Evolutionary conservation across 148 eudicot genomes (phyloP), one percentile per base, ranked within the genome.

Genomic region (Hydrangea macrophylla): DNA sequence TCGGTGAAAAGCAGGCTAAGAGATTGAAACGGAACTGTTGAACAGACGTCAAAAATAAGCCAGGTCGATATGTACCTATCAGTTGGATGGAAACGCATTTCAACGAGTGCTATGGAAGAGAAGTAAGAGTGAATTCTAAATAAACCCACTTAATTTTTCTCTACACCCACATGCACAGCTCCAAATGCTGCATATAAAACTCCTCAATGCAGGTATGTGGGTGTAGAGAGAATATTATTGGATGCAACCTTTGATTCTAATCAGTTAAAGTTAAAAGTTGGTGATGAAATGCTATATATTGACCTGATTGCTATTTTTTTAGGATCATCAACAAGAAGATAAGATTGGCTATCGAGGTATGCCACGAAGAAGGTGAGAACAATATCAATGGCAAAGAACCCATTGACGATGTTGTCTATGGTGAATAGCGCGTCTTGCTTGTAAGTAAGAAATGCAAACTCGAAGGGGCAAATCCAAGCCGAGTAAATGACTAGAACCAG

Each of bases 321-420:
- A 9, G 83, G 99, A 64, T 91, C 75, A 66, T 91, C 97, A 45
- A 88, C 74, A 4, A 94, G 86, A 27, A 94, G 85, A 80, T 88
- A 87, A 27, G 93, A 74, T 7, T 78, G 76, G 23, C 63, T 73
- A 65, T 94, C 93, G 1, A 91, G 80, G 65, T 89, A 91, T 9
- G 99, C 99, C 58, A 94, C 90, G 27, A 94, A 88, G 90, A 94
- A 94, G 45, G 99, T 90, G 35, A 94, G 85, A 66, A 89, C 22
- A n/a, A 94, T 94, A 57, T 94, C 97, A 45, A 91, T 56, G 3
- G 89, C 89, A 40, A 94, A 94, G 77, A 94, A 91, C 55, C 76
- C 78, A 66, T 87, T 85, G 82, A 94, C 90, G 69, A 91, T 78
- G 81, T 87, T 84, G 79, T 94, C 97, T 0, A 84, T 23, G 11